A percentile compares a stretch with the other conserved stretches of the same genome.
These are phyloP conservation scores for Chaetomium globosum DNA, from an alignment of 2,329 filamentous ascomycete species.

Conservation along the genomic window DNA sequence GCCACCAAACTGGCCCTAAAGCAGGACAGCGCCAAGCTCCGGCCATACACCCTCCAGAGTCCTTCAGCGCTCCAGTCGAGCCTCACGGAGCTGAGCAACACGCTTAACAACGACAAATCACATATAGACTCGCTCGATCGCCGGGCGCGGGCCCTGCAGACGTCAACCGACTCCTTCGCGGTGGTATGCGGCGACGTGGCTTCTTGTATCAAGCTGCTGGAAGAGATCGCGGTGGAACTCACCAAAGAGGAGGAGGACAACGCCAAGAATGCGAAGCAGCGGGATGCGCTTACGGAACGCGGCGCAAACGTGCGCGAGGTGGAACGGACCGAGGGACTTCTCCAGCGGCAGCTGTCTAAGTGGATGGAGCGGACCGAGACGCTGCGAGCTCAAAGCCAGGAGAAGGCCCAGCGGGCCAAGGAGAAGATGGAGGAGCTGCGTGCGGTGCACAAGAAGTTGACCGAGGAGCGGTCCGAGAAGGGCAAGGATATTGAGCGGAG, in stretches of 20 bases:
- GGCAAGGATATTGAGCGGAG: conserved; percentile 89
- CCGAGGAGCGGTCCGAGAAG: conserved; percentile 83
- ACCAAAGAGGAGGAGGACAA: conserved; percentile 90
- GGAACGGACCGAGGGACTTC: conserved; percentile 80
- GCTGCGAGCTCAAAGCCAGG: conserved; percentile 75
- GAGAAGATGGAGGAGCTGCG: conserved; percentile 88
- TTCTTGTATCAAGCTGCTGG: conserved; percentile 83
- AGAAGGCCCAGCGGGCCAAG: conserved; percentile 79
- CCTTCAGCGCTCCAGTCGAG: conserved; percentile 80
- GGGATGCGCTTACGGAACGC: conserved; percentile 83
- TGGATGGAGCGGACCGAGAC: conserved; percentile 87
- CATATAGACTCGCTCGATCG: conserved; percentile 88
- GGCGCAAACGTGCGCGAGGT: conserved; percentile 90
- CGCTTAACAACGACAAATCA: conserved; percentile 73
- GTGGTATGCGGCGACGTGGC: conserved; percentile 84
- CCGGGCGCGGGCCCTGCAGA: conserved; percentile 85
- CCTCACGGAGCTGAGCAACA: conserved; percentile 78
- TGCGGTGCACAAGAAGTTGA: conserved; percentile 75
- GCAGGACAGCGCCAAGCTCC: conserved; percentile 85
- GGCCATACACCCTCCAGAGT: conserved; percentile 89
- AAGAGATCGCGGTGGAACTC: conserved; percentile 83
- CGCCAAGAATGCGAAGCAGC: conserved; percentile 74
- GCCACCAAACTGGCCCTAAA: conserved; percentile 69
- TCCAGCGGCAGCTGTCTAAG: conserved; percentile 81
- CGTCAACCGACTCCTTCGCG: conserved; percentile 84